Percentiles rank a stretch among this genome's conserved stretches.
Conservation (phyloP, 495 filamentous ascomycete genomes). For the Penicillium goetzii region DNA sequence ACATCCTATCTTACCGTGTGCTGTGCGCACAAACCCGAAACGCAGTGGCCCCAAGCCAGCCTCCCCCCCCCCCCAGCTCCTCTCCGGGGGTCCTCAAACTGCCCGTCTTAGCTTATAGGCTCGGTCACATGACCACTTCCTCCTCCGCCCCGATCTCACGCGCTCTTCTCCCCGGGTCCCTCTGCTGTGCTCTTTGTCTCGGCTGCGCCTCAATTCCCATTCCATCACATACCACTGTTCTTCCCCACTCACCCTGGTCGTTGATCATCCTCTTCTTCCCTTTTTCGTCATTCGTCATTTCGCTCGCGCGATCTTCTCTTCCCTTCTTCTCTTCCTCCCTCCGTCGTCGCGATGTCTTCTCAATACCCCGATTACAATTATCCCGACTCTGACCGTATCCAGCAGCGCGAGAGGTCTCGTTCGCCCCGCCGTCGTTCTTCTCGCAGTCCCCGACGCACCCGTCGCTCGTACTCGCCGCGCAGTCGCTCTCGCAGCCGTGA, state of each 20-base stretch:
- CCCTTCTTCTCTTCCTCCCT: conserved; percentile 17
- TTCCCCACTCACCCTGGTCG: conserved; percentile 1
- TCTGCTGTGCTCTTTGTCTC: conserved; percentile 9
- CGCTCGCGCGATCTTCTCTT: background rate
- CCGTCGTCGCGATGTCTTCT: conserved; percentile 39
- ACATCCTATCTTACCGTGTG: conserved; percentile 8
- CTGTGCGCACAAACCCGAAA: conserved; percentile 17
- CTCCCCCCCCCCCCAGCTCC: no score
- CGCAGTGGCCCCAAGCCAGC: conserved; percentile 18
- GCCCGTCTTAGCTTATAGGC: conserved; percentile 10
- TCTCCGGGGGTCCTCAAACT: conserved; percentile 23
- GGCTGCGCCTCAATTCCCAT: conserved; percentile 9
- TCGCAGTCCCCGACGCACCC: conserved; percentile 72
- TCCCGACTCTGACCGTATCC: conserved; percentile 43
- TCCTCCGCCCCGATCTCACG: conserved; percentile 11
- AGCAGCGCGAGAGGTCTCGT: conserved; percentile 92
- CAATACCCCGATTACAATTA: conserved; percentile 21
- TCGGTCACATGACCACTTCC: conserved; percentile 37
- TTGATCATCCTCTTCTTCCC: background rate
- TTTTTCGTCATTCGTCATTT: conserved; percentile 6
- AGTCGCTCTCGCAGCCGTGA: conserved; percentile 91
- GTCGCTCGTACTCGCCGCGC: conserved; percentile 90
- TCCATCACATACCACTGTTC: background rate
- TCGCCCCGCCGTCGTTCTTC: conserved; percentile 82
- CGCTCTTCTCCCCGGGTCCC: conserved; percentile 8